These are phyloP conservation scores for Cardamine chenopodiifolia DNA, from an alignment of 345 rosid species.

Conservation along the genomic window DNA sequence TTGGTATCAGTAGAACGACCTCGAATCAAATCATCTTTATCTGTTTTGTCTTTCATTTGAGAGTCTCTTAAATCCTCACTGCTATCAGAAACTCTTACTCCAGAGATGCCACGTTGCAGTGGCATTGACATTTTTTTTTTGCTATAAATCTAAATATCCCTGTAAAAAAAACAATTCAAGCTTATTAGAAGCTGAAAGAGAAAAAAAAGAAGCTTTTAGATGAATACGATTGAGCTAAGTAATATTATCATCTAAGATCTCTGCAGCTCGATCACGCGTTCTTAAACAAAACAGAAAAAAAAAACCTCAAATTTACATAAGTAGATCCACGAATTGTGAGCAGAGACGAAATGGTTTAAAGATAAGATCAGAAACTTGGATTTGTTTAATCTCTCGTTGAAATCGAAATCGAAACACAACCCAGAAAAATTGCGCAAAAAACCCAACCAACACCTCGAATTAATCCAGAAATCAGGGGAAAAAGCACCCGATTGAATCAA, in stretches of 20 bases:
- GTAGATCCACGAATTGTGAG: slow-evolving; percentile 48
- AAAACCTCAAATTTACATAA: slow-evolving; percentile 26
- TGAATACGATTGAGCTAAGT: neutral
- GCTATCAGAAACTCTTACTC: slow-evolving; percentile 63
- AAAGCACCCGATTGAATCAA: slow-evolving; percentile 19
- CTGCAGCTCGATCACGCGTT: neutral
- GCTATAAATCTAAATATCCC: slow-evolving; percentile 47
- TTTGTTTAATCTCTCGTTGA: slow-evolving; percentile 12
- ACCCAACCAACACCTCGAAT: slow-evolving; percentile 19
- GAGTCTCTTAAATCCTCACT: slow-evolving; percentile 67
- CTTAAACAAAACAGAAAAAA: neutral
- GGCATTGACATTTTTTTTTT: slow-evolving; percentile 70
- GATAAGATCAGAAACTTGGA: slow-evolving; percentile 25
- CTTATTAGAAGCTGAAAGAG: neutral
- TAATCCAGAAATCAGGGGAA: slow-evolving; percentile 30
- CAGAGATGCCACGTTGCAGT: slow-evolving; percentile 70
- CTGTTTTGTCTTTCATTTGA: slow-evolving; percentile 76
- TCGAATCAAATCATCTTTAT: slow-evolving; percentile 63
- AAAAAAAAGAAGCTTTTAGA: neutral
- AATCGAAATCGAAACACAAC: slow-evolving; percentile 39
- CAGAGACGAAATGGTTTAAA: slow-evolving; percentile 6
- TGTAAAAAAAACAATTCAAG: neutral
- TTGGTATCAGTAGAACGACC: slow-evolving; percentile 53
- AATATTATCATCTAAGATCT: slow-evolving; percentile 1
- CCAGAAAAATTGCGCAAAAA: slow-evolving; percentile 29